Conservation (phyloP, 805 yeast genomes). For the Sugiyamaella marilandica region DNA sequence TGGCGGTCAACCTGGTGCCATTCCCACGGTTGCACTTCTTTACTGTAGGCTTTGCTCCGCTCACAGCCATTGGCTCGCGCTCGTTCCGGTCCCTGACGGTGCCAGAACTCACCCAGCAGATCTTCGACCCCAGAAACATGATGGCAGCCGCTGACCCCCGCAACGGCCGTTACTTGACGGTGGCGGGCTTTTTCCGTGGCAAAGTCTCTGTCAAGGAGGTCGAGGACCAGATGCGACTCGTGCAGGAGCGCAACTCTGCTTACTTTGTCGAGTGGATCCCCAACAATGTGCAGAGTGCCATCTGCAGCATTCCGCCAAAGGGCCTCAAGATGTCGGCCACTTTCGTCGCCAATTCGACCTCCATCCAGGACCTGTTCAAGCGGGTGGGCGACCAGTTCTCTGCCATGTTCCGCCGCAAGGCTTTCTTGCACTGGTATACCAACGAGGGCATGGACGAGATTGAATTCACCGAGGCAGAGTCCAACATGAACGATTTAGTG, state of each 20-base stretch:
- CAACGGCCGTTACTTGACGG: conserved; percentile 86
- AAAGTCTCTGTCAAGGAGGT: conserved; percentile 89
- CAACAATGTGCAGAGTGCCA: conserved; percentile 89
- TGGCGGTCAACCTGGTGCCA: conserved; percentile 91
- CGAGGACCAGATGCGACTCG: conserved; percentile 85
- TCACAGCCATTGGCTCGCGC: conserved; percentile 74
- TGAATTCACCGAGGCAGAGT: conserved; percentile 92
- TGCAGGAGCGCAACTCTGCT: conserved; percentile 73
- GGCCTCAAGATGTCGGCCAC: conserved; percentile 87
- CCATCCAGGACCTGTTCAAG: conserved; percentile 85
- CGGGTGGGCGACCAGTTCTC: conserved; percentile 86
- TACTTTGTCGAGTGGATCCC: conserved; percentile 96
- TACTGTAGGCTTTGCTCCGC: conserved; percentile 93
- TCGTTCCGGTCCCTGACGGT: conserved; percentile 81
- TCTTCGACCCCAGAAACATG: conserved; percentile 89
- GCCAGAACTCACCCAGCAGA: conserved; percentile 88
- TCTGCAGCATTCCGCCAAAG: conserved; percentile 85
- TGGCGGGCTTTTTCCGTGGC: conserved; percentile 92
- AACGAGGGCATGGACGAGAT: conserved; percentile 94
- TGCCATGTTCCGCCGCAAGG: conserved; percentile 90
- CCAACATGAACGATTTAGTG: conserved; percentile 83
- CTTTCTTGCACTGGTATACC: conserved; percentile 95
- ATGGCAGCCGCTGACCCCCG: conserved; percentile 94
- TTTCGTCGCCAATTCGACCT: conserved; percentile 87
- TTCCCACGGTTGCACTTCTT: conserved; percentile 94